A percentile compares a stretch with the other conserved stretches of the same genome.
phyloP scores from a whole-genome alignment of 805 yeast genomes.

The Zygosaccharomyces bisporus region DNA sequence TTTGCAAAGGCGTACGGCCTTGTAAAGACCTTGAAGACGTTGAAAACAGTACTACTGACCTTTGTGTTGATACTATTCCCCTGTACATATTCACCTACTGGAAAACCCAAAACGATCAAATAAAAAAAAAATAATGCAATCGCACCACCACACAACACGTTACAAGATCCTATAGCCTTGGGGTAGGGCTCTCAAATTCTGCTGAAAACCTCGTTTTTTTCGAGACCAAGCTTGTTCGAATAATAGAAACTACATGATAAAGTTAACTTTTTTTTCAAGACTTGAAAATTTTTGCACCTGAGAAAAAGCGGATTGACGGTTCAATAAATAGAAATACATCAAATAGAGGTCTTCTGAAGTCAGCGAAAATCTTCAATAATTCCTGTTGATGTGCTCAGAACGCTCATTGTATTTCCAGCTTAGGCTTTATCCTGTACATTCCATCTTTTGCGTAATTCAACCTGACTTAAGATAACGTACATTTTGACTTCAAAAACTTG shows the following conservation, averaged over 20 bases:
- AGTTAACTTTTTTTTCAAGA: slow-evolving; percentile 3
- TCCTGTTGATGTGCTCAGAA: background rate
- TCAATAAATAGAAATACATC: background rate
- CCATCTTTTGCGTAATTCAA: background rate
- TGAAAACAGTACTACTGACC: slow-evolving; percentile 12
- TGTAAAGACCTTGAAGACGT: slow-evolving; percentile 15
- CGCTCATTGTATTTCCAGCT: background rate
- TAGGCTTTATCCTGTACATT: background rate
- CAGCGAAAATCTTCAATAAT: background rate
- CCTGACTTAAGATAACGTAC: background rate
- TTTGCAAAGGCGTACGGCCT: slow-evolving; percentile 70
- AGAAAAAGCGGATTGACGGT: background rate
- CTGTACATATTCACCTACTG: slow-evolving; percentile 2
- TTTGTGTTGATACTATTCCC: slow-evolving; percentile 4
- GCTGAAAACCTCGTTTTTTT: background rate
- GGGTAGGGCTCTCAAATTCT: background rate
- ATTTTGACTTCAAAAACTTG: background rate
- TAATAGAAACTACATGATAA: background rate
- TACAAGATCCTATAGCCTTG: background rate
- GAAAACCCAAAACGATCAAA: background rate
- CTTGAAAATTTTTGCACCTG: slow-evolving; percentile 2
- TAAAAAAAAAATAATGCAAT: background rate
- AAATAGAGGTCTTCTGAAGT: background rate
- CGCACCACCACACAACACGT: background rate
- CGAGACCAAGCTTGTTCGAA: background rate